Conservation (phyloP, 345 rosid genomes). For the Populus davidiana region DNA sequence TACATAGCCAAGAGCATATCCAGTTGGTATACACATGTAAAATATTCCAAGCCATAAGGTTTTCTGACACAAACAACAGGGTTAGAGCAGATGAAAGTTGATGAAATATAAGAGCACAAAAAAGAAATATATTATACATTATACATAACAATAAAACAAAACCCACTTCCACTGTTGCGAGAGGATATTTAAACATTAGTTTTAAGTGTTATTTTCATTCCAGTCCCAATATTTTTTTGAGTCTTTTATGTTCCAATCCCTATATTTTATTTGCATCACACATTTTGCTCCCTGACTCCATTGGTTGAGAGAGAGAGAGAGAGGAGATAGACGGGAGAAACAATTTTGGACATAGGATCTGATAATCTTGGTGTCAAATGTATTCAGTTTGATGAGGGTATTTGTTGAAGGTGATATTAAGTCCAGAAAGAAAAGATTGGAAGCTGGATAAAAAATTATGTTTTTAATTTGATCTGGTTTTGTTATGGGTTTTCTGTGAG, state of each 20-base stretch:
- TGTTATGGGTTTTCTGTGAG: not conserved
- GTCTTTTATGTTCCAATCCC: not conserved
- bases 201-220: not conserved
- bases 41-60: slow-evolving; percentile 83
- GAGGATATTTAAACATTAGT: not conserved
- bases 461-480: not conserved
- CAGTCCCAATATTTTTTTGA: not conserved
- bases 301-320: not conserved
- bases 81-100: not conserved
- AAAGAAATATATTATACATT: not conserved
- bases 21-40: slow-evolving; percentile 96
- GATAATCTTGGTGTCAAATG: no score
- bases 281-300: not conserved
- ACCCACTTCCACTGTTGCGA: not conserved
- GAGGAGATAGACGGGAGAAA: not conserved
- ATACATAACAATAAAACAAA: not conserved
- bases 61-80: slow-evolving; percentile 53
- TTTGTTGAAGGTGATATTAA: not conserved
- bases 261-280: not conserved
- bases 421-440: not conserved
- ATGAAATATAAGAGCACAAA: not conserved
- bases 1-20: slow-evolving; percentile 84
- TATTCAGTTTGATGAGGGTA: no score
- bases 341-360: not conserved
- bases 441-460: not conserved